Percentiles rank a stretch among this genome's conserved stretches.
These are phyloP conservation scores for Leishmania turanica DNA, from an alignment of 208 protist species.

Conservation along the genomic window DNA sequence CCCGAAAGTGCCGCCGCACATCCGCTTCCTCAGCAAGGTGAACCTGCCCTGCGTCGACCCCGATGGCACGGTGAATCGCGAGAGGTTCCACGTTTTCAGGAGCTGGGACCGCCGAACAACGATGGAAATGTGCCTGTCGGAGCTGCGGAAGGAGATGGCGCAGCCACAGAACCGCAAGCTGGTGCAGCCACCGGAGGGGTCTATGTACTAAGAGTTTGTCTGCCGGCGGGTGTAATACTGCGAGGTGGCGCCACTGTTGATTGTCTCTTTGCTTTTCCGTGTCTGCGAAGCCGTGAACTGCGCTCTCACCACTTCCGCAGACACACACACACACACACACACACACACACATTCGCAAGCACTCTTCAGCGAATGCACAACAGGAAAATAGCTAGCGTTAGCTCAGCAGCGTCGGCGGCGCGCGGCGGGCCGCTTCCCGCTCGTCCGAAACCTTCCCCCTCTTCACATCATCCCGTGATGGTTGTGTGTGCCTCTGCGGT, in stretches of 20 bases:
- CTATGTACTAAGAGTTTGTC: conserved; percentile 36
- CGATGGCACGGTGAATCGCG: conserved; percentile 77
- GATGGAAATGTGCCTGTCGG: conserved; percentile 89
- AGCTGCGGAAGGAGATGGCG: conserved; percentile 88
- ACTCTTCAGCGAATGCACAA: not conserved
- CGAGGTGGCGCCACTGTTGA: not conserved
- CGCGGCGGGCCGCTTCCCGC: not conserved
- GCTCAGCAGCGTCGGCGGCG: not conserved
- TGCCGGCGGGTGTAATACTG: not conserved
- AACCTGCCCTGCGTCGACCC: conserved; percentile 87
- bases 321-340: not conserved
- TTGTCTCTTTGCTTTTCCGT: not conserved
- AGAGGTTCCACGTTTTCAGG: conserved; percentile 75
- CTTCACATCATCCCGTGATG: not conserved
- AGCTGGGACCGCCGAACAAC: conserved; percentile 82
- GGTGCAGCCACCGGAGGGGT: conserved; percentile 84
- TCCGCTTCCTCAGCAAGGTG: conserved; percentile 83
- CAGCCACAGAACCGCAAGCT: conserved; percentile 83
- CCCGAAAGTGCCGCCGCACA: conserved; percentile 82
- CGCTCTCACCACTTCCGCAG: not conserved
- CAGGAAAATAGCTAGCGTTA: not conserved
- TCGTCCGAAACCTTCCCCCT: not conserved
- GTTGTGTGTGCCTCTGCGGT: not conserved
- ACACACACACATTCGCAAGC: not conserved
- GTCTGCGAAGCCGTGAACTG: not conserved